These are phyloP conservation scores for Carex pumila DNA, from an alignment of 176 grass and related monocot genomes.

Conservation along the genomic window DNA sequence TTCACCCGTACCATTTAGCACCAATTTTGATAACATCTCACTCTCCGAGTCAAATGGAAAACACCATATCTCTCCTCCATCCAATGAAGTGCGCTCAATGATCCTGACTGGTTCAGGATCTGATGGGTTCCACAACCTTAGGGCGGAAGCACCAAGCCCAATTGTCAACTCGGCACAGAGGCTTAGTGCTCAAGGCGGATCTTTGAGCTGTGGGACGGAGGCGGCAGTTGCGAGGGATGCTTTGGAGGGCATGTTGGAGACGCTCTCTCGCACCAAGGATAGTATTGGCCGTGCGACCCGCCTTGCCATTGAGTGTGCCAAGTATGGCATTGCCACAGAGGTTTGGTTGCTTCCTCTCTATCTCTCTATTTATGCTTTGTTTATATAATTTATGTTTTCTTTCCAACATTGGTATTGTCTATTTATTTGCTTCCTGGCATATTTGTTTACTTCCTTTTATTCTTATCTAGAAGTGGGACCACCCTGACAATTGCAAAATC, in stretches of 20 bases:
- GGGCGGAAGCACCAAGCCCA: neutral
- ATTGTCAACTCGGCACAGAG: conserved; percentile 1
- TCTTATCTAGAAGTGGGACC: neutral
- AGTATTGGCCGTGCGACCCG: conserved; percentile 86
- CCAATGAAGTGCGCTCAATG: neutral
- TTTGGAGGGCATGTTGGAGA: conserved; percentile 71
- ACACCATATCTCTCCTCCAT: neutral
- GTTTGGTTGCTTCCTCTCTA: conserved; percentile 40
- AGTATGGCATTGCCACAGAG: conserved; percentile 88
- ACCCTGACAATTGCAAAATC: neutral
- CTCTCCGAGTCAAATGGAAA: neutral
- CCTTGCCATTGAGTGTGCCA: conserved; percentile 90
- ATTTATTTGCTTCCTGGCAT: neutral
- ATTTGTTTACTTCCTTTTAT: conserved; percentile 22
- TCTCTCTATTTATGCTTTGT: conserved; percentile 21
- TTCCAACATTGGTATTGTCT: conserved; percentile 7
- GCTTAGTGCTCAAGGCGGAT: neutral
- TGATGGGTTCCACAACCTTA: neutral
- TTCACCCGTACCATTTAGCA: neutral
- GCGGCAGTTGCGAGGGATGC: conserved; percentile 52
- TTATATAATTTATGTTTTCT: conserved; percentile 10
- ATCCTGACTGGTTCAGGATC: conserved; percentile 4
- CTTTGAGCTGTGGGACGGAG: conserved; percentile 29
- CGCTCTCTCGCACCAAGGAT: conserved; percentile 84
- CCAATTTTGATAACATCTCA: neutral